Evolutionary conservation across 1,284 basidiomycete genomes (phyloP).

Genomic region (Hemileia vastatrix): DNA sequence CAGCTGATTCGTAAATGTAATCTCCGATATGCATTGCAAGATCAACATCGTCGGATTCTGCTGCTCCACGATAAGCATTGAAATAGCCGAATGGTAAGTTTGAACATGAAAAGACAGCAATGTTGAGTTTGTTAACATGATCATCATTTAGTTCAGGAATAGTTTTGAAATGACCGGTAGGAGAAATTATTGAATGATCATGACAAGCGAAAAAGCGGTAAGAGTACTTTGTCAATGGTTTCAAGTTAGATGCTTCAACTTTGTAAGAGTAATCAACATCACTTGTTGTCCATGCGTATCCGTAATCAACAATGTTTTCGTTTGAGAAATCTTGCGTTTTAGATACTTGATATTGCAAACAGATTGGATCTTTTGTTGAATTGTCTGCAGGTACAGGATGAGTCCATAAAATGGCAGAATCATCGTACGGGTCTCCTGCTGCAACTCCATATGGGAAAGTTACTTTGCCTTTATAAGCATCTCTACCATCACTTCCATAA

Average conservation of each 20-base stretch:
- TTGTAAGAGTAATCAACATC: slow-evolving; percentile 61
- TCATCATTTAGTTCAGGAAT: slow-evolving; percentile 31
- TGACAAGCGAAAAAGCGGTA: slow-evolving; percentile 55
- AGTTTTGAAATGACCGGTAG: slow-evolving; percentile 51
- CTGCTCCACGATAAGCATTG: slow-evolving; percentile 58
- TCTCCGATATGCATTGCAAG: slow-evolving; percentile 51
- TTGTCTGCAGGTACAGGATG: slow-evolving; percentile 49
- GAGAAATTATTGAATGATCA: slow-evolving; percentile 34
- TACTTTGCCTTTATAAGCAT: slow-evolving; percentile 36
- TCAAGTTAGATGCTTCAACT: slow-evolving; percentile 53
- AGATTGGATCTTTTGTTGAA: neutral
- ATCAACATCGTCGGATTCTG: slow-evolving; percentile 54
- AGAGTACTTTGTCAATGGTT: slow-evolving; percentile 55
- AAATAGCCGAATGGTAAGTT: slow-evolving; percentile 55
- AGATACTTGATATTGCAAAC: slow-evolving; percentile 45
- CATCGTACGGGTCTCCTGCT: slow-evolving; percentile 56
- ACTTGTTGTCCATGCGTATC: slow-evolving; percentile 54
- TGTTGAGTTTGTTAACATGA: slow-evolving; percentile 51
- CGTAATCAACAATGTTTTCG: slow-evolving; percentile 49
- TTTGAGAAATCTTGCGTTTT: too few species aligned
- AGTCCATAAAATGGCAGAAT: slow-evolving; percentile 58
- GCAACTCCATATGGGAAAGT: slow-evolving; percentile 46
- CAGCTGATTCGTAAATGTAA: slow-evolving; percentile 44
- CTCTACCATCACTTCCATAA: slow-evolving; percentile 26
- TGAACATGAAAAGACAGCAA: slow-evolving; percentile 57